Evolutionary conservation across 2,329 filamentous ascomycete genomes (phyloP).

Genomic region (Epichloe elymi): DNA sequence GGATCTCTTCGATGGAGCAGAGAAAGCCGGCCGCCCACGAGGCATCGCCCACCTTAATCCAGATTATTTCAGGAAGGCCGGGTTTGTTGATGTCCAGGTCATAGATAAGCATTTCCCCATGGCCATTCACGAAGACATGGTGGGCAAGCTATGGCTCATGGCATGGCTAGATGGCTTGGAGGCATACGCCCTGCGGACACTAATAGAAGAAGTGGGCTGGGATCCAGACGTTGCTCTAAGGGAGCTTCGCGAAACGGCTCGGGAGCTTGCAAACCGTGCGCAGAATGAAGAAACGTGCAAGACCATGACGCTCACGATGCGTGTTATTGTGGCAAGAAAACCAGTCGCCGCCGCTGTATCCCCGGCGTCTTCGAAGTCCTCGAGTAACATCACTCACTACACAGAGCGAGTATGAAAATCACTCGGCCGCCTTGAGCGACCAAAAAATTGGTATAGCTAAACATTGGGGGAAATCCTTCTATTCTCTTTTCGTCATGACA

Average conservation of each 20-base stretch:
- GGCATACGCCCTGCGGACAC: constrained; percentile 32
- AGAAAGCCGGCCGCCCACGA: constrained; percentile 30
- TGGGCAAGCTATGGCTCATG: constrained; percentile 41
- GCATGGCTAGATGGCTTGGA: constrained; percentile 38
- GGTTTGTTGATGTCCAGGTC: constrained; percentile 37
- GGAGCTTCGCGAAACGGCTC: constrained; percentile 32
- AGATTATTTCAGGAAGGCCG: constrained; percentile 30
- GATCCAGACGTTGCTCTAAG: constrained; percentile 33
- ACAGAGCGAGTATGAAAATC: background rate
- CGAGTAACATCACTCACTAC: background rate
- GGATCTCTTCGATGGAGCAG: constrained; percentile 31
- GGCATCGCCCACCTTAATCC: constrained; percentile 33
- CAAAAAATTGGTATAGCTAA: too few species aligned
- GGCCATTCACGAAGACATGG: constrained; percentile 28
- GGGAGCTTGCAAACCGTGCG: constrained; percentile 35
- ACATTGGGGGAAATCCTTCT: too few species aligned
- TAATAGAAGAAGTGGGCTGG: constrained; percentile 43
- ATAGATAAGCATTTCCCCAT: constrained; percentile 37
- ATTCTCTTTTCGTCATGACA: background rate
- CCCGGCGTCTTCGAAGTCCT: background rate
- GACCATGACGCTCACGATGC: constrained; percentile 32
- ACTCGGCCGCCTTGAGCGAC: background rate
- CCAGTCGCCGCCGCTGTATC: constrained; percentile 17
- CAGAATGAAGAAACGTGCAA: constrained; percentile 30
- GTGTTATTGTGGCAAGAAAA: constrained; percentile 37